Conservation (phyloP, 345 rosid species). For the Physaria fendleri region DNA sequence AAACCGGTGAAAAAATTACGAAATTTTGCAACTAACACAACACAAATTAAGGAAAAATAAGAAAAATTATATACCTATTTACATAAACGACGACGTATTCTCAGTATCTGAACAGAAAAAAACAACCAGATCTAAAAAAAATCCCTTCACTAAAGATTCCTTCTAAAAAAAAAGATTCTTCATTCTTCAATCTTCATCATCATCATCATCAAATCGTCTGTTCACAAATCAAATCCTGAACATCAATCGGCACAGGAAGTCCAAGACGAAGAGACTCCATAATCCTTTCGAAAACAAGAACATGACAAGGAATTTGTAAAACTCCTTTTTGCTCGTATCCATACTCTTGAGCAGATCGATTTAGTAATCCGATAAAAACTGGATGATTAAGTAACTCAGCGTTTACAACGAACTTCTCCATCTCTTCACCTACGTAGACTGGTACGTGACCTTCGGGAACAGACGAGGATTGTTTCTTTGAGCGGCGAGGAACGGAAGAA, state of each 20-base stretch:
- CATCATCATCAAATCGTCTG: slow-evolving; percentile 9
- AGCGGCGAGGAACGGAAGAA: slow-evolving; percentile 26
- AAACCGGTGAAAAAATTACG: slow-evolving; percentile 27
- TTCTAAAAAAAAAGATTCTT: not conserved
- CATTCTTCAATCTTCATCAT: too few species aligned
- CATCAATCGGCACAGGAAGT: slow-evolving; percentile 38
- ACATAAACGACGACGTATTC: slow-evolving; percentile 14
- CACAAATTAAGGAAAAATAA: not conserved
- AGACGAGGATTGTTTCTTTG: slow-evolving; percentile 3
- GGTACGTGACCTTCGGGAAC: slow-evolving; percentile 93
- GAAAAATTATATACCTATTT: slow-evolving; percentile 8
- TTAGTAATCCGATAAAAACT: slow-evolving; percentile 57
- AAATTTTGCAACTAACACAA: slow-evolving; percentile 14
- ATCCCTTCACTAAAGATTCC: slow-evolving; percentile 2
- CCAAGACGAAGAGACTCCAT: slow-evolving; percentile 84
- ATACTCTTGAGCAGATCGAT: slow-evolving; percentile 84
- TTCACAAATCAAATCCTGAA: too few species aligned
- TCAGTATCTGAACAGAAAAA: slow-evolving; percentile 26
- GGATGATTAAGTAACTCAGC: slow-evolving; percentile 92
- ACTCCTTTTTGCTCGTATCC: slow-evolving; percentile 96
- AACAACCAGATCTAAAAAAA: slow-evolving; percentile 14
- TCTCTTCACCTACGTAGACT: slow-evolving; percentile 89
- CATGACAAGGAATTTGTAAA: slow-evolving; percentile 85
- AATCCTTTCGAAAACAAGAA: slow-evolving; percentile 64
- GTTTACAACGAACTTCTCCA: slow-evolving; percentile 79